Percentiles rank a stretch among this genome's conserved stretches.
These are phyloP conservation scores for Colletotrichum higginsianum DNA, from an alignment of 2,329 filamentous ascomycete species.

Conservation along the genomic window DNA sequence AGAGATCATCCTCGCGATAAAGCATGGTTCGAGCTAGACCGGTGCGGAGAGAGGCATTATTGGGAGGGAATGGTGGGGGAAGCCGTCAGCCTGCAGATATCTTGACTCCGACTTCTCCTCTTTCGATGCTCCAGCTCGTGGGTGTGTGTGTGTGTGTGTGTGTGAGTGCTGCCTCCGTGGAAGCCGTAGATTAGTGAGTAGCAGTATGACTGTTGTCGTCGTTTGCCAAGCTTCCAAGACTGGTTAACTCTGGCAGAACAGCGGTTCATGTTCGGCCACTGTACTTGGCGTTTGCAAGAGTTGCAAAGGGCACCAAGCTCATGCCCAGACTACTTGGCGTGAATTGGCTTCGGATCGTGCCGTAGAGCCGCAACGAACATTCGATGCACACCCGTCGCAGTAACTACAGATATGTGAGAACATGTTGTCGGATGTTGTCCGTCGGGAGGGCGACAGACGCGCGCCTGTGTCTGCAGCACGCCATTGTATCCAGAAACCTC, in stretches of 20 bases:
- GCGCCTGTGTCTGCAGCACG: constrained; percentile 23
- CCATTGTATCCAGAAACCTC: constrained; percentile 36
- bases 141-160: background rate
- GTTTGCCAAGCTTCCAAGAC: background rate
- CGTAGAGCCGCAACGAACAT: constrained; percentile 7
- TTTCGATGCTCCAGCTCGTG: background rate
- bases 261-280: background rate
- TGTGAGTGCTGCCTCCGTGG: no score
- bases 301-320: background rate
- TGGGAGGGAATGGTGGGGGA: no score
- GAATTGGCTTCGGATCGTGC: background rate
- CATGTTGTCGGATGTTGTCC: constrained; percentile 23
- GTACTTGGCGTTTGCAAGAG: background rate
- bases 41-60: background rate
- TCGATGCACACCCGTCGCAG: no score
- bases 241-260: no score
- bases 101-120: constrained; percentile 1
- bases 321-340: constrained; percentile 9
- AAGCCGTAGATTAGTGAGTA: background rate
- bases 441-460: background rate
- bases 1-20: background rate
- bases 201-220: no score
- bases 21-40: background rate
- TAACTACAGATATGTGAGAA: no score
- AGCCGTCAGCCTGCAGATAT: background rate